These are phyloP conservation scores for Solanum appendiculatum DNA, from an alignment of 257 asterid genomes.

Conservation along the genomic window DNA sequence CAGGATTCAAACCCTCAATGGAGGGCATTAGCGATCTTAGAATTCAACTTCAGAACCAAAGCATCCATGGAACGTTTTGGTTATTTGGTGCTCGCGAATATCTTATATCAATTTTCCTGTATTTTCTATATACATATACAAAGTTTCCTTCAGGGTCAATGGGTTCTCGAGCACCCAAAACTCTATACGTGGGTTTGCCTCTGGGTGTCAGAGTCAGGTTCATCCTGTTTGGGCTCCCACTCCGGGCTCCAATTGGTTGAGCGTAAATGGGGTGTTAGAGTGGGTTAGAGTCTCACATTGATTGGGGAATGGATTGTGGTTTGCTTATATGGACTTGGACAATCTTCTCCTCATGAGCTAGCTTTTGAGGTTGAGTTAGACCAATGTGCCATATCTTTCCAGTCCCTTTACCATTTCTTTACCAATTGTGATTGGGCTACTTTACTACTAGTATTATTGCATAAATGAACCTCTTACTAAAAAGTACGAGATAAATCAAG, in stretches of 20 bases:
- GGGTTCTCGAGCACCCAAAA: neutral
- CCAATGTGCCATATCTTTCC: neutral
- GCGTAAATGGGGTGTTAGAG: neutral
- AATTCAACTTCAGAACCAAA: neutral
- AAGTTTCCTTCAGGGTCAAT: neutral
- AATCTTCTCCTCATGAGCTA: neutral
- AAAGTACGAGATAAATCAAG: neutral
- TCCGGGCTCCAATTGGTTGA: neutral
- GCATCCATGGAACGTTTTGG: neutral
- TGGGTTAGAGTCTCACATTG: neutral
- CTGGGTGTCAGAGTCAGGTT: neutral
- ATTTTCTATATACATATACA: neutral
- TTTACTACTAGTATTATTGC: neutral
- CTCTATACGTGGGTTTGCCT: neutral
- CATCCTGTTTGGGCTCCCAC: neutral
- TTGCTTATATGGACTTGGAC: neutral
- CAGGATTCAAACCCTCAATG: neutral
- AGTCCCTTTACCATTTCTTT: neutral
- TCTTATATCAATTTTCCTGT: neutral
- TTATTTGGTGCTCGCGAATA: neutral
- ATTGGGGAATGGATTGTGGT: neutral
- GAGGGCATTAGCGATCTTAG: neutral
- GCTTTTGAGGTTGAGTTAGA: neutral
- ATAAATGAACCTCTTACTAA: neutral
- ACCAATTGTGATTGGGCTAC: neutral